Evolutionary conservation across 352 stramenopile species (phyloP), one percentile per base, ranked within the genome.

Genomic region (Pythium insidiosum): DNA sequence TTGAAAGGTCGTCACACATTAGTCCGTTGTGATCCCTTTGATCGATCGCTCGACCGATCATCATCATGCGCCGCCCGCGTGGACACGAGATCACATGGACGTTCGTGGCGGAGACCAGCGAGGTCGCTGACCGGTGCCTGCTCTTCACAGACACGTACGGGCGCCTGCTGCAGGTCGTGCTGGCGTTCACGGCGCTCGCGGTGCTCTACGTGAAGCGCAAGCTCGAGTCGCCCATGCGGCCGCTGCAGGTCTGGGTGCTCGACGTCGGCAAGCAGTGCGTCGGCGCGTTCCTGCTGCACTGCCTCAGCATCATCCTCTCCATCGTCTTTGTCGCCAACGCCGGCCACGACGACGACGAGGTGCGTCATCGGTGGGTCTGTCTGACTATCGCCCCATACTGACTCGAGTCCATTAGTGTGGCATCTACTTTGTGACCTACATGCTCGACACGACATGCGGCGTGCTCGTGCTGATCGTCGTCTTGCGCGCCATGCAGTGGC

Each of bases 181-280:
- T 91, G 34, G 68, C 53, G 5, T 42, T 66, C 18, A 69, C 63
- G 10, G 68, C 72, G 2, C 37, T 88, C 4, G 60, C 80, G 53
- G 59, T 88, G 31, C 61, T 88, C 40, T 85, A 73, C 55, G 70
- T 88, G 59, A 88, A 88, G 59, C 67, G 75, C 44, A 80, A 88
- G 48, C 64, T 87, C 38, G 78, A 88, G 62, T 72, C 66, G 12
- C 73, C 73, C 24, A 83, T 81, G 45, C 69, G 73, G 0, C 70
- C 69, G 12, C 48, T 90, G 10, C 50, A 80, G 53, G 75, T 90
- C 12, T 91, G 78, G 73, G 66, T 47, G 1, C 48, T 87, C 34
- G 75, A 91, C 29, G 56, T 88, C 23, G 48, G 71, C 47, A 91
- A 91, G 54, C 78, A 88, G 49, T 67, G 65, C 41, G 43, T 81